Percentiles rank a stretch among this genome's conserved stretches.
Conservation (phyloP, 176 grass and related monocot genomes). For the Guadua angustifolia region DNA sequence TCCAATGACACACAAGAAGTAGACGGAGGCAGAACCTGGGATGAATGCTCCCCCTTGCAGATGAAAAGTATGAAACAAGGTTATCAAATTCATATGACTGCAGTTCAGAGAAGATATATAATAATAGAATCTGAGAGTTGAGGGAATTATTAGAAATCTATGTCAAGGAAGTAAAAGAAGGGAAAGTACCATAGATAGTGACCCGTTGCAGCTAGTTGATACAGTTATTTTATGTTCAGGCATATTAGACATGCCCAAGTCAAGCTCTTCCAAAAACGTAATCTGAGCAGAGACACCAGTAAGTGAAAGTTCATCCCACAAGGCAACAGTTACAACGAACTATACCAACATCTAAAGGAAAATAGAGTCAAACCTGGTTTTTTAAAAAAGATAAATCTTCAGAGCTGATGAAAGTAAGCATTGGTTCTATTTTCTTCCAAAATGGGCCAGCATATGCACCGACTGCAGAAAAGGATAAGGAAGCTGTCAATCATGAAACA, state of each 20-base stretch:
- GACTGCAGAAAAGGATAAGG: slow-evolving; percentile 51
- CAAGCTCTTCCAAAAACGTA: slow-evolving; percentile 58
- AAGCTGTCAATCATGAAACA: slow-evolving; percentile 20
- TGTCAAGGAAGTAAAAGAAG: slow-evolving; percentile 18
- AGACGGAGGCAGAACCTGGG: slow-evolving; percentile 34
- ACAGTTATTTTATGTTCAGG: slow-evolving; percentile 35
- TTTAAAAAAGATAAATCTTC: slow-evolving; percentile 63
- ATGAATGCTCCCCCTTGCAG: slow-evolving; percentile 51
- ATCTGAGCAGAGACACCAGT: slow-evolving; percentile 49
- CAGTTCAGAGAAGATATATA: background rate
- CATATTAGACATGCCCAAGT: slow-evolving; percentile 43
- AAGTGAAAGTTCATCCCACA: slow-evolving; percentile 25
- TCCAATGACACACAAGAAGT: slow-evolving; percentile 43
- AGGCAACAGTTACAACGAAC: slow-evolving; percentile 26
- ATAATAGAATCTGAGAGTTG: background rate
- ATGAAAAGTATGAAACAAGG: slow-evolving; percentile 32
- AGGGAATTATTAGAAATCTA: slow-evolving; percentile 13
- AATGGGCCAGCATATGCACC: slow-evolving; percentile 56
- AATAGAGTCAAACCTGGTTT: slow-evolving; percentile 57
- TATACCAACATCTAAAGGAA: slow-evolving; percentile 32
- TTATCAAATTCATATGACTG: slow-evolving; percentile 20
- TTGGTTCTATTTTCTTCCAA: slow-evolving; percentile 74
- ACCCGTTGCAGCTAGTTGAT: slow-evolving; percentile 37
- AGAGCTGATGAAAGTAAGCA: slow-evolving; percentile 57
- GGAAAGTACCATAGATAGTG: slow-evolving; percentile 29